Base-by-base conservation (phyloP, 257 asterid genomes). In the Lantana camara region DNA sequence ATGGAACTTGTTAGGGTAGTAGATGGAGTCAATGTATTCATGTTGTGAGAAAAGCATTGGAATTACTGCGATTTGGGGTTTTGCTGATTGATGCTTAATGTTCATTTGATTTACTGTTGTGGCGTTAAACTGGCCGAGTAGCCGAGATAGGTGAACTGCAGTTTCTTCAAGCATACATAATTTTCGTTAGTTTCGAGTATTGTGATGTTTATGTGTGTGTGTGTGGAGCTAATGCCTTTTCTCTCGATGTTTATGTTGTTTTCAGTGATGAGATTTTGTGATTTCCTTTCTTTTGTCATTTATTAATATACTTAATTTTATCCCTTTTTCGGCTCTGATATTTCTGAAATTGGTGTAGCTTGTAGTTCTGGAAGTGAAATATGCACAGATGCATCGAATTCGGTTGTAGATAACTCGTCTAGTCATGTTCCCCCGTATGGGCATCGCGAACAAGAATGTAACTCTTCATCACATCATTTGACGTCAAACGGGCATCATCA, bases 341-440 rank as follows among this genome's bases (percentile, higher is more conserved):
- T 52, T 47, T n/a, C 7, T 45, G 57, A 32, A 5, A 35, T 30
- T 56, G 56, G 9, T 30, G 68, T 79, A 80, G 80, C 67, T 59
- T 68, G 56, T 77, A 72, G 70, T 73, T 72, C 76, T 22, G 61
- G 23, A 16, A 46, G 67, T 29, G 80, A 80, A 49, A 46, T 72
- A 9, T 71, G 57, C 58, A 21, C 35, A 17, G 79, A 68, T 46
- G 72, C 63, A 6, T 63, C 77, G 9, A 57, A 38, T 56, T 21
- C 41, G 57, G 56, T 9, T 41, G 58, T 34, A 7, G 74, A 37
- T 40, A 37, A 52, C 38, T 64, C 73, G 24, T 45, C 61, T 7
- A 47, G 32, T 51, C 24, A 30, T 47, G 58, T 16, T 44, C 35
- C 41, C 66, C 19, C 73, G 9, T 16, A 70, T 2, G 70, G 51